Conservation (phyloP, 129 eudicot genomes). For the Deinandra increscens region DNA sequence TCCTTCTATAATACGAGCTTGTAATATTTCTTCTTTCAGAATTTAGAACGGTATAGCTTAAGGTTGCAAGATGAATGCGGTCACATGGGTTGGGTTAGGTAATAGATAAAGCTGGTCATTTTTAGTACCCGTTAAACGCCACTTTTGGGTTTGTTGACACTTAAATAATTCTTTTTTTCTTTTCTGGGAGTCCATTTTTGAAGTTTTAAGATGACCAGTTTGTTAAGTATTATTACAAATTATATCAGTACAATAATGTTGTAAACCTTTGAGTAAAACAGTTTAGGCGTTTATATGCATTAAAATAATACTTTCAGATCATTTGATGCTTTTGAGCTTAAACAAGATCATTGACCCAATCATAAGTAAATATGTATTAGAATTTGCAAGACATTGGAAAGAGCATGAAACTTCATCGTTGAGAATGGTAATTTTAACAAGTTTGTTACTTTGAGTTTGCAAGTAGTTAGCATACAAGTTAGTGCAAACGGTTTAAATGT, state of each 20-base stretch:
- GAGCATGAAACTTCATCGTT: too few relatives aligned
- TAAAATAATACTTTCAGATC: neutral
- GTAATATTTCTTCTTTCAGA: too few relatives aligned
- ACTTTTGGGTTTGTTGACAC: neutral
- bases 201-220: neutral
- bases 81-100: neutral
- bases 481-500: too few relatives aligned
- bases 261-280: neutral
- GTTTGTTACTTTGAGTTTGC: too few relatives aligned
- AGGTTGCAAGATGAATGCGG: conserved; percentile 4
- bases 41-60: too few relatives aligned
- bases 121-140: neutral
- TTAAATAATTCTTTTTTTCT: neutral
- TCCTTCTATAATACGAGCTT: neutral
- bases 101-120: neutral
- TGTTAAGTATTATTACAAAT: neutral
- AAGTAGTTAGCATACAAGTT: too few relatives aligned
- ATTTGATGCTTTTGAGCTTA: neutral
- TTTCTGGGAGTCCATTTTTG: neutral
- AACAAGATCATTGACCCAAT: neutral
- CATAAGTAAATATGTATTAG: neutral
- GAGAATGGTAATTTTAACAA: too few relatives aligned
- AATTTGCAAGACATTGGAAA: too few relatives aligned
- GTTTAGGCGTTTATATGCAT: neutral
- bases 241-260: neutral